Conservation (phyloP, 106 monocot genomes). For the Dactylorhiza incarnata region DNA sequence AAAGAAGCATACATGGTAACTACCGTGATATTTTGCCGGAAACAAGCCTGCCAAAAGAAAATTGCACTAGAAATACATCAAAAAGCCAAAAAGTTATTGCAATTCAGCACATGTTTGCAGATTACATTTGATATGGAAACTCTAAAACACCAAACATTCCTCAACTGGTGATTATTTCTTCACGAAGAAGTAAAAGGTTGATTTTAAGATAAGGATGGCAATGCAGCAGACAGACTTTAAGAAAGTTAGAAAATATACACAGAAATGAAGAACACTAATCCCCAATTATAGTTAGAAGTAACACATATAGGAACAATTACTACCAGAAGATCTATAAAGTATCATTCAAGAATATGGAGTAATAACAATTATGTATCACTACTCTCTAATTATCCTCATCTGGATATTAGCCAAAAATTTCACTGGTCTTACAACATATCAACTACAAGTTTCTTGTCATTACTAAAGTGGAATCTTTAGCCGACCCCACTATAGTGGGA, state of each 20-base stretch:
- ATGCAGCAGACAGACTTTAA: background rate
- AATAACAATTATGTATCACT: background rate
- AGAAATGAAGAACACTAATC: background rate
- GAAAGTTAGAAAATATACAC: background rate
- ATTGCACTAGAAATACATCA: background rate
- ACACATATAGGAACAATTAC: background rate
- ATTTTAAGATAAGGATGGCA: background rate
- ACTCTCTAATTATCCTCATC: background rate
- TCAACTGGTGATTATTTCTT: slow-evolving; percentile 1
- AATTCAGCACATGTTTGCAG: background rate
- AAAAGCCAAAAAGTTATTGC: slow-evolving; percentile 1
- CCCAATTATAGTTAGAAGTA: background rate
- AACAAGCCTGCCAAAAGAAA: slow-evolving; percentile 59
- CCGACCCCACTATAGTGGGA: background rate
- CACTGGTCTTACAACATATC: background rate
- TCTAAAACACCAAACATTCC: background rate
- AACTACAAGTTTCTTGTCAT: background rate
- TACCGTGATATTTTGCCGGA: slow-evolving; percentile 77
- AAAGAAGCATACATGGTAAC: slow-evolving; percentile 95
- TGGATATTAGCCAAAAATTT: background rate
- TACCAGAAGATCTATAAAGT: background rate
- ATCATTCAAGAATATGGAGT: background rate
- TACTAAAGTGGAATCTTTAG: no score
- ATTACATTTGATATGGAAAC: background rate
- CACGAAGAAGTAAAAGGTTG: background rate